A percentile compares a stretch with the other conserved stretches of the same genome.
These are phyloP conservation scores for Metschnikowia proteae DNA, from an alignment of 805 yeast species.

Conservation along the genomic window DNA sequence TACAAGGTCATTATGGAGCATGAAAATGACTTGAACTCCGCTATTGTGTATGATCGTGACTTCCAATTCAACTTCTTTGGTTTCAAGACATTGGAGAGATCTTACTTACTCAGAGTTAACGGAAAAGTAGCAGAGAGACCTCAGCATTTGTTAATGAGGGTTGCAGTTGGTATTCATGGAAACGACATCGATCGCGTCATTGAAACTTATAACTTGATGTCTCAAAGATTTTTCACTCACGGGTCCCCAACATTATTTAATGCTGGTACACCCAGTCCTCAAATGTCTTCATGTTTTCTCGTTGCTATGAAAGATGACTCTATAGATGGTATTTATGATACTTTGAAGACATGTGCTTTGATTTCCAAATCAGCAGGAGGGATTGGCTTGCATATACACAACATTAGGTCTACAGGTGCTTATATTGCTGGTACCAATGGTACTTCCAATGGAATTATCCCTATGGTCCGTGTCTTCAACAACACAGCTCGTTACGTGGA, in stretches of 20 bases:
- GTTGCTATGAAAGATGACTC: conserved; percentile 64
- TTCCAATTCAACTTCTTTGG: conserved; percentile 58
- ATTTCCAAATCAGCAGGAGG: conserved; percentile 64
- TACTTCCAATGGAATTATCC: conserved; percentile 58
- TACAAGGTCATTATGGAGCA: conserved; percentile 35
- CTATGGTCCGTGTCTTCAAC: conserved; percentile 61
- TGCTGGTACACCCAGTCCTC: conserved; percentile 59
- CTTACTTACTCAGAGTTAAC: conserved; percentile 50
- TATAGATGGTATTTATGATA: conserved; percentile 59
- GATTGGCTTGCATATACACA: conserved; percentile 59
- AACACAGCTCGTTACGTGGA: conserved; percentile 62
- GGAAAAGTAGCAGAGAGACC: conserved; percentile 61
- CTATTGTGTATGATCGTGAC: conserved; percentile 47
- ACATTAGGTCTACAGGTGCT: conserved; percentile 56
- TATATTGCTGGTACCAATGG: conserved; percentile 63
- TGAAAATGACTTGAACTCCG: conserved; percentile 43
- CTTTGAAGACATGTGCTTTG: conserved; percentile 58
- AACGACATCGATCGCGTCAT: conserved; percentile 48
- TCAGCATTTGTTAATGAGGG: conserved; percentile 60
- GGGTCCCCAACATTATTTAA: conserved; percentile 62
- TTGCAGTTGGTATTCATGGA: conserved; percentile 58
- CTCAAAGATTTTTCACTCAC: conserved; percentile 55
- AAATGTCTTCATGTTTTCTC: conserved; percentile 60
- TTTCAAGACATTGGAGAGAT: conserved; percentile 58
- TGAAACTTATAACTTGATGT: conserved; percentile 58